Evolutionary conservation across 1,139 yeast genomes (phyloP), one percentile per base, ranked within the genome.

Genomic region (Nematodospora anomalae): DNA sequence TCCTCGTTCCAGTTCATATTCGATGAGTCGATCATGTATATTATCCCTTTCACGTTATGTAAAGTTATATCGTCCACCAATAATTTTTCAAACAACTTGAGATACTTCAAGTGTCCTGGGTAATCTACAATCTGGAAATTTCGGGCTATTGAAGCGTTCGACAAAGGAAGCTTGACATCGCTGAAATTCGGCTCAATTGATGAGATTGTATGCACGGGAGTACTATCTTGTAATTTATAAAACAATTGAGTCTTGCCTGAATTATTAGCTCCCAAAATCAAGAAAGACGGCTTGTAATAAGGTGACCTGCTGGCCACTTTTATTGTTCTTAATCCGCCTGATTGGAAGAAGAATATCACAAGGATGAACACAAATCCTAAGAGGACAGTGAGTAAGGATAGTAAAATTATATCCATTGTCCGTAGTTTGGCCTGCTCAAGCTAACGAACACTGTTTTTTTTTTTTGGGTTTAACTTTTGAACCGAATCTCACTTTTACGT

Each of bases 61-160:
- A 75, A 52, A 18, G 79, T 66, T 27, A 68, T 62, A 32, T 74
- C 74, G 16, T 71, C 65, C 11, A 70, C 54, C 33, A 74, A 62
- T 45, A 66, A 51, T 40, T 65, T 70, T 42, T 62, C 60, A 45
- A 77, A 57, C 36, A 71, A 62, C 34, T 74, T 74, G 42, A 76
- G 76, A 47, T 89, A 76, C 56, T 88, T 89, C 40, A 76, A 64
- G 58, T 85, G 92, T 6, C 97, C 97, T 2, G 97, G 97, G 48
- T 81, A 80, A 54, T 90, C 97, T 34, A 83, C 71, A 31, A 89
- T 56, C 47, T 72, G 71, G 58, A 64, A 71, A 22, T 47, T 45
- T 38, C 60, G 63, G 24, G 57, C 57, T 28, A 69, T 63, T 28
- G 60, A 38, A 2, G 52, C 45, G 35, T 58, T 61, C 33, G 73